Base-by-base conservation (phyloP, 352 stramenopile species). In the Globisporangium uncinulatum region DNA sequence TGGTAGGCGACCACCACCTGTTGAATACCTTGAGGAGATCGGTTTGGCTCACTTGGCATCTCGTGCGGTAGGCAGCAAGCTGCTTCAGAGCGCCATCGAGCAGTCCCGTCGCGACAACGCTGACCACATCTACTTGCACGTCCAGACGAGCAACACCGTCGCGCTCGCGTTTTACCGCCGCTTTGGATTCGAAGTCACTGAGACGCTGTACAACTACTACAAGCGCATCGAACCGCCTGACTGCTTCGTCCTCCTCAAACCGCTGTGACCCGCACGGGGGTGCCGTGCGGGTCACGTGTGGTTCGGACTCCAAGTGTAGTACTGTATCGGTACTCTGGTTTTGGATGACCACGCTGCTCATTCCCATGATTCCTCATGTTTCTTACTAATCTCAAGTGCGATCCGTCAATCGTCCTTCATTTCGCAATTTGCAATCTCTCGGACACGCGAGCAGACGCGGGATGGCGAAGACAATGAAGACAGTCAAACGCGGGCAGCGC, bases 161-260 rank as follows among this genome's bases (percentile, higher is more conserved):
- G 95, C 93, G 13, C 86, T 98, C 19, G 66, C 76, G 14, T 98
- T 98, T 73, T 98, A 98, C 65, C 68, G 54, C 8, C 65, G 76
- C 39, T 78, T 88, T 56, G 90, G 83, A 39, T 98, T 98, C 72
- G 65, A 87, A 52, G 81, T 92, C 61, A 86, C 76, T 10, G 80
- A 96, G 62, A 88, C 88, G 43, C 89, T 98, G 44, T 71, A 88
- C 57, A 96, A 97, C 59, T 98, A 98, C 71, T 98, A 98, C 69
- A 94, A 95, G 57, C 74, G 81, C 54, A 96, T 98, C 61, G 83
- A 98, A 62, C 91, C 92, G 14, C 91, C 93, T 0, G 77, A 98
- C 77, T 98, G 93, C 73, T 97, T 94, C 65, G 62, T 98, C 5
- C 34, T 39, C 34, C 34, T 39, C 34, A 39, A 39, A 39, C 10